phyloP scores from a whole-genome alignment of 2,329 filamentous ascomycete genomes.

The Chrysosporium queenslandicum region DNA sequence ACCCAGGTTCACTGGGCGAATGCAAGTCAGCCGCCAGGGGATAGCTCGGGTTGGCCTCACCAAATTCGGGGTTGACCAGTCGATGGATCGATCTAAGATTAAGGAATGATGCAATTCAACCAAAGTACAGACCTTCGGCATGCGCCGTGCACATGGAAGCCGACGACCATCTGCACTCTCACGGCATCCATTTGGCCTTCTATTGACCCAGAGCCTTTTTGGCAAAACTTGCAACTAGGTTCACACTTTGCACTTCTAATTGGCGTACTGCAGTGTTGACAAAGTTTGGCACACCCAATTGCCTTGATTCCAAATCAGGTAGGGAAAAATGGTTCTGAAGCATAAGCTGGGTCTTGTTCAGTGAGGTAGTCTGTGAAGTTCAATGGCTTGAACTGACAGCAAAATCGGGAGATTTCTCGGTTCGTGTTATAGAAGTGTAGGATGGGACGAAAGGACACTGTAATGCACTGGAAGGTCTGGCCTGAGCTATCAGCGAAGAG shows the following conservation, averaged over 20 bases:
- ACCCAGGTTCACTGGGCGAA: not conserved
- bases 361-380: too few relatives aligned
- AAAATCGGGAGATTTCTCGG: too few relatives aligned
- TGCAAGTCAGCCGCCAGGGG: not conserved
- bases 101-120: not conserved
- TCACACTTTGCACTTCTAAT: not conserved
- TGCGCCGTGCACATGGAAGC: not conserved
- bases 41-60: conserved; percentile 3
- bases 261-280: not conserved
- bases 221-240: conserved; percentile 2
- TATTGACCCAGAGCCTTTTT: not conserved
- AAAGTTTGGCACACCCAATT: not conserved
- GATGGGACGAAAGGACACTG: too few relatives aligned
- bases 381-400: too few relatives aligned
- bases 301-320: too few relatives aligned
- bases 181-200: not conserved
- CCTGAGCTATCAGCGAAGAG: too few relatives aligned
- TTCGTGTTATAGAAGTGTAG: too few relatives aligned
- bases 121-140: not conserved
- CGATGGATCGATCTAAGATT: too few relatives aligned
- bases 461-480: too few relatives aligned
- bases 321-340: too few relatives aligned
- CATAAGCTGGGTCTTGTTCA: too few relatives aligned
- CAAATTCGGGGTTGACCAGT: not conserved
- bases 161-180: not conserved